Evolutionary conservation across 2,329 filamentous ascomycete genomes (phyloP).

Genomic region (Talaromyces sp.): DNA sequence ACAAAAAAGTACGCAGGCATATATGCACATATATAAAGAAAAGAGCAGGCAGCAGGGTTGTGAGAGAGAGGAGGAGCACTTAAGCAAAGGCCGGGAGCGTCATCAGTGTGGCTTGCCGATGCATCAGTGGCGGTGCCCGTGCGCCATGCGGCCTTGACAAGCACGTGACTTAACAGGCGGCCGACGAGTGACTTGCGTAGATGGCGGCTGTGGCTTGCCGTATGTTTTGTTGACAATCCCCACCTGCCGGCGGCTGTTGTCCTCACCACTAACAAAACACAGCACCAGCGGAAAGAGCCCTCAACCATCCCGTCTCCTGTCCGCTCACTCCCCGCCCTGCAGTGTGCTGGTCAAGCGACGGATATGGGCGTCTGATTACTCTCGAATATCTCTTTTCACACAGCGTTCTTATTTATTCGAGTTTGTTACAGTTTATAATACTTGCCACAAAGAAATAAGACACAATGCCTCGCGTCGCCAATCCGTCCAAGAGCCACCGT

Average conservation of each 20-base stretch:
- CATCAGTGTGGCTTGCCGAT: not conserved
- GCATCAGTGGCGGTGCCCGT: not conserved
- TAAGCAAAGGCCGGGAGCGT: not conserved
- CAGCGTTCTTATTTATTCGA: not conserved
- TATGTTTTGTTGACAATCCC: conserved; percentile 34
- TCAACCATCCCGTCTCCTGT: not conserved
- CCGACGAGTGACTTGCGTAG: too few species aligned
- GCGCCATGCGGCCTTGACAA: not conserved
- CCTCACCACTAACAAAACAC: conserved; percentile 2
- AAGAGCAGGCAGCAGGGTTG: not conserved
- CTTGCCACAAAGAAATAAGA: not conserved
- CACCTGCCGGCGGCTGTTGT: not conserved
- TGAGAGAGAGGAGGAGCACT: not conserved
- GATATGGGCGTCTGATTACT: conserved; percentile 6
- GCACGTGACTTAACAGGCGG: too few species aligned
- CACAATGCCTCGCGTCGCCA: conserved; percentile 53
- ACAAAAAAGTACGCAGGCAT: not conserved
- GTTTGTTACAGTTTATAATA: conserved; percentile 4
- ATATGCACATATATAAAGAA: not conserved
- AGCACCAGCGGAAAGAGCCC: conserved; percentile 1
- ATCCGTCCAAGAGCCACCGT: conserved; percentile 36
- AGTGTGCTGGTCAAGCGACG: not conserved
- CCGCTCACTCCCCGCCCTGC: not conserved
- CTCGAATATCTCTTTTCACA: not conserved
- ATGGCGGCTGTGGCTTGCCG: conserved; percentile 20